Conservation (phyloP, 768 basidiomycete genomes). For the Trichaptum fuscoviolaceum region DNA sequence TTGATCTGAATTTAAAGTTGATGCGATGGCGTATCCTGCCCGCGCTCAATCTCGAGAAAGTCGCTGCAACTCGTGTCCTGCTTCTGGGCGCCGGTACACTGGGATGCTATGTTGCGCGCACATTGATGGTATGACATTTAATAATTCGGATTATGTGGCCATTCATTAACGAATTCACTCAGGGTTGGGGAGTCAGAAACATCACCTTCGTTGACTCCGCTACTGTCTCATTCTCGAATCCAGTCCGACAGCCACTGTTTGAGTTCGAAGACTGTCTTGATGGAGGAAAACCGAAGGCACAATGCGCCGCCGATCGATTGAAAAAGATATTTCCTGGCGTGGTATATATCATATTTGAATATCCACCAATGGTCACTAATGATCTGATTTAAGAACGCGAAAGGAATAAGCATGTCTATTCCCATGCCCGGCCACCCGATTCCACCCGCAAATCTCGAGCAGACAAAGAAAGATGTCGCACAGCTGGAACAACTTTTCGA, state of each 20-base stretch:
- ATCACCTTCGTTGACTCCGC: slow-evolving; percentile 93
- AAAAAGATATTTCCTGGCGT: slow-evolving; percentile 92
- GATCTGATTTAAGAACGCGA: slow-evolving; percentile 56
- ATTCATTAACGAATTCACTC: neutral
- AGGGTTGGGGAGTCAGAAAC: slow-evolving; percentile 95
- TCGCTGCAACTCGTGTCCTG: slow-evolving; percentile 74
- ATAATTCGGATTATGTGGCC: neutral
- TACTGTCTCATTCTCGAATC: slow-evolving; percentile 93
- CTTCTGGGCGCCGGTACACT: slow-evolving; percentile 94
- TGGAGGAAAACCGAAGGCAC: slow-evolving; percentile 92
- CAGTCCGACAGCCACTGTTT: slow-evolving; percentile 94
- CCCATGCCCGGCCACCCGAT: slow-evolving; percentile 99
- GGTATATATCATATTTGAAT: slow-evolving; percentile 42
- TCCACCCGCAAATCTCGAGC: slow-evolving; percentile 48
- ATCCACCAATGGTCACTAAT: neutral
- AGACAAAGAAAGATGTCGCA: slow-evolving; percentile 61
- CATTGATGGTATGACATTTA: slow-evolving; percentile 67
- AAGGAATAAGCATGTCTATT: slow-evolving; percentile 71
- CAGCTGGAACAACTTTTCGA: slow-evolving; percentile 75
- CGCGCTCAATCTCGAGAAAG: slow-evolving; percentile 79
- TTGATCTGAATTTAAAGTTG: slow-evolving; percentile 95
- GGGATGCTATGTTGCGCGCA: slow-evolving; percentile 92
- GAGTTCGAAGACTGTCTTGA: slow-evolving; percentile 90
- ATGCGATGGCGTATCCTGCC: slow-evolving; percentile 98
- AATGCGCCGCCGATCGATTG: slow-evolving; percentile 78